These are phyloP conservation scores for Fusarium marasasianum DNA, from an alignment of 2,329 filamentous ascomycete species.

Conservation along the genomic window DNA sequence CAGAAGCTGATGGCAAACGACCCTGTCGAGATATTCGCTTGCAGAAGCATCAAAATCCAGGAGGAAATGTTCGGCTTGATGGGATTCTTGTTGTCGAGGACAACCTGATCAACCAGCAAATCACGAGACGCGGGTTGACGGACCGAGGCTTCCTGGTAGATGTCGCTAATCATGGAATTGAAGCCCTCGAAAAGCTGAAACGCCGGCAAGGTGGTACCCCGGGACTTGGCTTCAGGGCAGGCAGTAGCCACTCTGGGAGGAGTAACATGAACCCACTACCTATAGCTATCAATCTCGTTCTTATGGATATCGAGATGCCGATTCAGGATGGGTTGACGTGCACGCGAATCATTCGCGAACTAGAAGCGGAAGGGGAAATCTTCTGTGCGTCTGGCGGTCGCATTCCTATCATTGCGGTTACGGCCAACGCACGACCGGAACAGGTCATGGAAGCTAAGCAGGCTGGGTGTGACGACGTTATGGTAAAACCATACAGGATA, in stretches of 20 bases:
- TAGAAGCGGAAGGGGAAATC: constrained; percentile 65
- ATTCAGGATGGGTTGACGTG: constrained; percentile 76
- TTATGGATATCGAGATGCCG: constrained; percentile 84
- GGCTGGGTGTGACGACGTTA: constrained; percentile 69
- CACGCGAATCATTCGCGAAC: constrained; percentile 69
- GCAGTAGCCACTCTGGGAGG: constrained; percentile 16
- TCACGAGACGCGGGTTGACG: constrained; percentile 61
- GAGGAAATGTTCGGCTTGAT: constrained; percentile 46
- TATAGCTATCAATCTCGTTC: constrained; percentile 65
- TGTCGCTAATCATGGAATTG: constrained; percentile 66
- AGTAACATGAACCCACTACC: constrained; percentile 21
- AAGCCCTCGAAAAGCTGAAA: constrained; percentile 61
- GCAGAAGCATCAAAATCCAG: constrained; percentile 40
- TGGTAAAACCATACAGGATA: constrained; percentile 78
- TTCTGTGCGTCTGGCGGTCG: constrained; percentile 55
- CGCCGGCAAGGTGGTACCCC: constrained; percentile 33
- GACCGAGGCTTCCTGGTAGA: constrained; percentile 61
- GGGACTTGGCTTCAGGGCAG: constrained; percentile 16
- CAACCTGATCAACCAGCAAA: constrained; percentile 68
- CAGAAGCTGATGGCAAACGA: constrained; percentile 32
- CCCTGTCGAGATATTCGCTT: constrained; percentile 35
- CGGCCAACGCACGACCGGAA: constrained; percentile 72
- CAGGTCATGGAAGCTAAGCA: constrained; percentile 63
- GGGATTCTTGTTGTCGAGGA: constrained; percentile 67
- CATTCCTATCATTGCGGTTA: constrained; percentile 73